Base-by-base conservation (phyloP, 2,329 filamentous ascomycete genomes). In the Fusarium veterinarium region DNA sequence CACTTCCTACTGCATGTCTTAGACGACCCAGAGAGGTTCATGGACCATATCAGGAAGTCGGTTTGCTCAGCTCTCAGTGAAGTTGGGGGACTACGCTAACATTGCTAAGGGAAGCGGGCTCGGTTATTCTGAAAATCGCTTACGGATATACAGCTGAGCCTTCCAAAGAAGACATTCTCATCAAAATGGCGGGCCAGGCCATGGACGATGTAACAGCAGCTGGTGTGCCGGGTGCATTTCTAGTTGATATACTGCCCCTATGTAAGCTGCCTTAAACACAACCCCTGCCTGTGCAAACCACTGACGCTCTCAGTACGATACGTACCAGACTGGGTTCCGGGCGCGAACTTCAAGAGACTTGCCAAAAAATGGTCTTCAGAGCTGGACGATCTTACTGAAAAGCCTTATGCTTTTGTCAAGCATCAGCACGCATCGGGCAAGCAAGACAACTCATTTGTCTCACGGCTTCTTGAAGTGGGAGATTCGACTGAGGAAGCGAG, bases 31-130 rank as follows among this genome's bases (percentile, higher is more conserved):
- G 72, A 81, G 6, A 70, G 79, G 0, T 66, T 86, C 19, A 41
- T 81, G 1, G 64, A 82, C 8, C 85, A 88, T 51, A 80, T 88
- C 12, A 79, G 80, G 61, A 85, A 77, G 83, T 84, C 64, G 59
- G 80, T 78, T 30, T 16, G 8, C 12, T 30, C 30, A 19, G 6
- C 10, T 19, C 12, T 8, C 23, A 5, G 5, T 12, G 14, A 33
- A n/a, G 12, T 19, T 8, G 4, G 19, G 16, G 10, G 8, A 35
- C 9, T 20, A 9, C 7, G 4, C 62, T 67, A n/a, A 70, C 38
- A 19, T 16, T 14, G 1, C 3, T 5, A 13, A 76, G 75, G 42
- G 71, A 75, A 48, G 57, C 71, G 0, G 75, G 72, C 1, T 49
- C 68, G 0, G 55, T 75, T 0, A 76, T 74, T 28, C 31, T 76